phyloP scores from a whole-genome alignment of 345 rosid genomes.

The Ceriops tagal region DNA sequence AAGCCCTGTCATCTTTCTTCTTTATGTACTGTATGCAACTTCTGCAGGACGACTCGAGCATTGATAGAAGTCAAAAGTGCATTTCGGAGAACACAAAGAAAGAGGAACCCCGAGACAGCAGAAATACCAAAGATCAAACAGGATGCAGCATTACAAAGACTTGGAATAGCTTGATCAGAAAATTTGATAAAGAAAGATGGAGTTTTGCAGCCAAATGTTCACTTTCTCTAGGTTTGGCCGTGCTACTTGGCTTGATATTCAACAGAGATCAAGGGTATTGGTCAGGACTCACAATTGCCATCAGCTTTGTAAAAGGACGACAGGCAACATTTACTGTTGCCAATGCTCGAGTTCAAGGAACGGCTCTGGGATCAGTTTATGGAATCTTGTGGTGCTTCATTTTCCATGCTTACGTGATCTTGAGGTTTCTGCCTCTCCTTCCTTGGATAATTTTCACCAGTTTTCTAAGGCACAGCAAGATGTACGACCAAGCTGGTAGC shows the following conservation, averaged over 20 bases:
- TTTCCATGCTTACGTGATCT: conserved; percentile 31
- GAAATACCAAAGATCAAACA: conserved; percentile 10
- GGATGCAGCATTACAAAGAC: conserved; percentile 9
- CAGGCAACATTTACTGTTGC: conserved; percentile 55
- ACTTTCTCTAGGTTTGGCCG: conserved; percentile 56
- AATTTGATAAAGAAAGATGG: conserved; percentile 36
- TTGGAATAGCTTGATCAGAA: conserved; percentile 17
- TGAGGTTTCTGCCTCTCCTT: conserved; percentile 50
- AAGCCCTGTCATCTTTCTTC: conserved; percentile 47
- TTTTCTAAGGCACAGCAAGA: conserved; percentile 57
- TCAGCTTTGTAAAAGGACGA: conserved; percentile 50
- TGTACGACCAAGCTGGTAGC: conserved; percentile 64
- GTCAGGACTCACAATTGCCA: conserved; percentile 74
- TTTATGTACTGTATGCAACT: conserved; percentile 50
- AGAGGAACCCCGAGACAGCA: conserved; percentile 10
- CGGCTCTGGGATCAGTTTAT: conserved; percentile 71
- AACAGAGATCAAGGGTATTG: conserved; percentile 56
- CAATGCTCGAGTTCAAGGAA: conserved; percentile 67
- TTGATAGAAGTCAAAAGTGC: conserved; percentile 9
- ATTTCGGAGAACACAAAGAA: not conserved
- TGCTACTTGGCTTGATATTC: conserved; percentile 53
- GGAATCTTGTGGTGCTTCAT: conserved; percentile 53
- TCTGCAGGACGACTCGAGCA: conserved; percentile 38
- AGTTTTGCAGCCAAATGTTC: conserved; percentile 60
- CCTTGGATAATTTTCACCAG: conserved; percentile 59